Conservation (phyloP, 2,329 filamentous ascomycete genomes). For the Endoconidiophora laricicola region DNA sequence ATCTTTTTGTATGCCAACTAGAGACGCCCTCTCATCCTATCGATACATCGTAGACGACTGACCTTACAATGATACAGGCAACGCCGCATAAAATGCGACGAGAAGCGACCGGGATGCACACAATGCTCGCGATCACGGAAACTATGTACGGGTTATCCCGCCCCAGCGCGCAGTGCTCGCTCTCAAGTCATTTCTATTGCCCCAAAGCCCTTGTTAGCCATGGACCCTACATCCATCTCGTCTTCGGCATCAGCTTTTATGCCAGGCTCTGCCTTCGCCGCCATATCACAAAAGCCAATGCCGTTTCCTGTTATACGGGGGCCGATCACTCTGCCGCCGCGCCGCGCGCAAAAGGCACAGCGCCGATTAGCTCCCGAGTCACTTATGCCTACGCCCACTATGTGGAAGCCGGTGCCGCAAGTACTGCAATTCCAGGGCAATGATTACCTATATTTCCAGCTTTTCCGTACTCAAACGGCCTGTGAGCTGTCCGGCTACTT, state of each 20-base stretch:
- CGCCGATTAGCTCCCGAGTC: background rate
- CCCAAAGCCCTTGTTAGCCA: slow-evolving; percentile 18
- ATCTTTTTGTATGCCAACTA: background rate
- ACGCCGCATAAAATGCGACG: slow-evolving; percentile 50
- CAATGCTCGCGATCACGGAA: slow-evolving; percentile 44
- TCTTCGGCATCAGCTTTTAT: background rate
- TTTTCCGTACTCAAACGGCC: slow-evolving; percentile 45
- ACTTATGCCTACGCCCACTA: slow-evolving; percentile 7
- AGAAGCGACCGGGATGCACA: slow-evolving; percentile 41
- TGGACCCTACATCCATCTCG: background rate
- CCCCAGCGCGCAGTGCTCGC: slow-evolving; percentile 31
- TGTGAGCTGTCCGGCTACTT: slow-evolving; percentile 51
- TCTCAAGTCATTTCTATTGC: slow-evolving; percentile 33
- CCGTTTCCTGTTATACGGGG: background rate
- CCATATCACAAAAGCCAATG: background rate
- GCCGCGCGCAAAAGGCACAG: slow-evolving; percentile 2
- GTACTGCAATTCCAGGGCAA: slow-evolving; percentile 13
- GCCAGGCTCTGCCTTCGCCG: background rate
- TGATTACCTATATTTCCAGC: slow-evolving; percentile 43
- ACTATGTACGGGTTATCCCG: slow-evolving; percentile 44
- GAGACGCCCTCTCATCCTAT: background rate
- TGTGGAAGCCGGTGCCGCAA: slow-evolving; percentile 3
- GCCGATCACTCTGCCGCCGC: background rate
- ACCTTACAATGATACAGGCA: slow-evolving; percentile 23
- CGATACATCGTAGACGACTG: background rate